Evolutionary conservation across 176 grass and related monocot species (phyloP).

Genomic region (Chrysopogon serrulatus): DNA sequence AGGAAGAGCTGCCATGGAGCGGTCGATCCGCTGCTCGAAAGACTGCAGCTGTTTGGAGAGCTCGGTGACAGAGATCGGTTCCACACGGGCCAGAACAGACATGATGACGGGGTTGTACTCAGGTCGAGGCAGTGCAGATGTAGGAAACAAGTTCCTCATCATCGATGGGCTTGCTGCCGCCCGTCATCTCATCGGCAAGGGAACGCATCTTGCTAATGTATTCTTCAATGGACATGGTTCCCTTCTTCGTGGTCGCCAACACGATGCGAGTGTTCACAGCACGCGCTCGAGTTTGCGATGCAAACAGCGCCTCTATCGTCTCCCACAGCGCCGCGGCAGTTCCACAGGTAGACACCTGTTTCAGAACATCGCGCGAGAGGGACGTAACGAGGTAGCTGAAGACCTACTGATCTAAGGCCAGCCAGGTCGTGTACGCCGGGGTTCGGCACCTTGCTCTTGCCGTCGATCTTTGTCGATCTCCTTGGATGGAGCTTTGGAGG

Average conservation of each 20-base stretch:
- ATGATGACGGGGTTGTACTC: too few relatives aligned
- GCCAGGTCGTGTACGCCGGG: not conserved
- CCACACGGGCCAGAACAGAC: too few relatives aligned
- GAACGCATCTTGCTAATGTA: not conserved
- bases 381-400: not conserved
- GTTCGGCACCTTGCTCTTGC: not conserved
- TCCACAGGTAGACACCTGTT: not conserved
- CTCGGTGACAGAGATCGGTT: too few relatives aligned
- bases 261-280: not conserved
- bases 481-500: not conserved
- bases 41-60: too few relatives aligned
- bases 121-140: not conserved
- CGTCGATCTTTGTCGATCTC: not conserved
- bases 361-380: not conserved
- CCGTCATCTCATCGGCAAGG: not conserved
- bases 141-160: not conserved
- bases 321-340: not conserved
- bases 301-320: not conserved
- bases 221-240: not conserved
- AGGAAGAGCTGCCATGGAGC: too few relatives aligned
- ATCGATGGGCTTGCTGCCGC: not conserved
- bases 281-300: not conserved
- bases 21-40: too few relatives aligned
- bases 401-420: not conserved
- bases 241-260: not conserved